A percentile compares a stretch with the other conserved stretches of the same genome.
Conservation (phyloP, 2,329 filamentous ascomycete species). For the Pseudogymnoascus pannorum region DNA sequence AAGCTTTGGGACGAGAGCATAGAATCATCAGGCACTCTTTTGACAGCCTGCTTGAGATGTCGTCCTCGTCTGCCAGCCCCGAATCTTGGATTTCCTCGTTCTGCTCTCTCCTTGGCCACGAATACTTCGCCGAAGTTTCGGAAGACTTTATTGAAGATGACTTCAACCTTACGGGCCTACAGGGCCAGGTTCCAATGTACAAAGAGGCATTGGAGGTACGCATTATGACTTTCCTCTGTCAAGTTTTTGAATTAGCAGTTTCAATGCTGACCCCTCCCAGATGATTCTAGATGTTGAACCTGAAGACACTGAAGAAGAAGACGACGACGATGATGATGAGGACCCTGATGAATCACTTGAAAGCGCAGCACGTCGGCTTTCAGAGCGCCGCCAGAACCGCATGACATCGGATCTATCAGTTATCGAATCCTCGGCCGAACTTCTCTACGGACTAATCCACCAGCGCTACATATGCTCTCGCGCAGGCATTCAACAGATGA, state of each 20-base stretch:
- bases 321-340: slow-evolving; percentile 57
- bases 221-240: not conserved
- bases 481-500: slow-evolving; percentile 97
- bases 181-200: slow-evolving; percentile 95
- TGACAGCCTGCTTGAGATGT: slow-evolving; percentile 7
- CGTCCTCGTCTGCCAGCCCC: slow-evolving; percentile 3
- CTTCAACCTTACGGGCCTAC: slow-evolving; percentile 94
- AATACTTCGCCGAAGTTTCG: slow-evolving; percentile 97
- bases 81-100: slow-evolving; percentile 99
- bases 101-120: slow-evolving; percentile 89
- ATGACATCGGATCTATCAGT: slow-evolving; percentile 90
- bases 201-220: slow-evolving; percentile 87
- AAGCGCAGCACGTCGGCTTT: slow-evolving; percentile 39
- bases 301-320: slow-evolving; percentile 79
- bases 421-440: slow-evolving; percentile 95
- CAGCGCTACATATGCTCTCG: slow-evolving; percentile 97
- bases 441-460: slow-evolving; percentile 96
- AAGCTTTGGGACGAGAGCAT: slow-evolving; percentile 8
- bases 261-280: slow-evolving; percentile 32
- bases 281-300: slow-evolving; percentile 99
- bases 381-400: slow-evolving; percentile 69
- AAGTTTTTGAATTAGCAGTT: not conserved
- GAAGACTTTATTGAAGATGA: slow-evolving; percentile 99
- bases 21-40: slow-evolving; percentile 1
- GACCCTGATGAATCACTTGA: slow-evolving; percentile 61